Evolutionary conservation across 352 stramenopile genomes (phyloP).

Genomic region (Globisporangium lucens): DNA sequence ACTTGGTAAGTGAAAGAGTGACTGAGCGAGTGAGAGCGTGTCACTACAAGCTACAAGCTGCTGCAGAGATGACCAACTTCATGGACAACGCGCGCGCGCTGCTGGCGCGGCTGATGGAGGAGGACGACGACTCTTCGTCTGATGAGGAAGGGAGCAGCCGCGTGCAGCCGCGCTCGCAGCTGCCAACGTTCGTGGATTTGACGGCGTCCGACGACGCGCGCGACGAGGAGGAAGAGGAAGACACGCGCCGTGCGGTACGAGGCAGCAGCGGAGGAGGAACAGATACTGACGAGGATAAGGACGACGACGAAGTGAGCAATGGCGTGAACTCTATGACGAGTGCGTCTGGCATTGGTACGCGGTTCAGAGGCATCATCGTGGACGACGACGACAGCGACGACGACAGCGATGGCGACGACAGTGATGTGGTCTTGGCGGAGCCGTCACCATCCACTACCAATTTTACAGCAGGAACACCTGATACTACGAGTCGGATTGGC

Average conservation of each 20-base stretch:
- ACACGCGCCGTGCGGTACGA: neutral
- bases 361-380: conserved; percentile 12
- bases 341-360: neutral
- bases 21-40: neutral
- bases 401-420: conserved; percentile 1
- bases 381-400: conserved; percentile 12
- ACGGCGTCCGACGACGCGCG: conserved; percentile 6
- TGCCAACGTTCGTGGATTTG: conserved; percentile 8
- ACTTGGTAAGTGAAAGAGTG: neutral
- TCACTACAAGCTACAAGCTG: neutral
- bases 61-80: conserved; percentile 8
- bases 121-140: conserved; percentile 25
- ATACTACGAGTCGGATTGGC: neutral
- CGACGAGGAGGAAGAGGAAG: conserved; percentile 8
- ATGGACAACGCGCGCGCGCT: conserved; percentile 5
- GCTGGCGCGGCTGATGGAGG: conserved; percentile 12
- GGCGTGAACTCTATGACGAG: neutral
- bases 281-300: conserved; percentile 8
- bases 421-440: neutral
- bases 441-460: neutral
- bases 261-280: neutral
- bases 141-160: conserved; percentile 8
- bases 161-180: neutral
- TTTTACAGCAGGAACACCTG: neutral
- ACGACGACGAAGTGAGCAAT: neutral